Evolutionary conservation across 1,284 basidiomycete species (phyloP).

Genomic region (Phaffia rhodozyma): DNA sequence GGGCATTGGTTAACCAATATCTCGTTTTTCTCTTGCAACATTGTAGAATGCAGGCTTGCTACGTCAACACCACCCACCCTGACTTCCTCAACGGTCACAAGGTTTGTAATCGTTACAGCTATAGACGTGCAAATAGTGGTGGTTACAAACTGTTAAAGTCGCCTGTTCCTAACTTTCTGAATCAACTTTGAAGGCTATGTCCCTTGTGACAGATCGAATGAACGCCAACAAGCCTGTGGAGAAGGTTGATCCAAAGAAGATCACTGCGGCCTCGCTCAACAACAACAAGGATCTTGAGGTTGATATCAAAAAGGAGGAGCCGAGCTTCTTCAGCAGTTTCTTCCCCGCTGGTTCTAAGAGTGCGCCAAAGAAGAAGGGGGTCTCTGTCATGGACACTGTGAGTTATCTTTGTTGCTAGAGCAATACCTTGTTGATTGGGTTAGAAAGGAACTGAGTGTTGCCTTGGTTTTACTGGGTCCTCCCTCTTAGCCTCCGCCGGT

Average conservation of each 20-base stretch:
- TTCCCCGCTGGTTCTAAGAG: conserved; percentile 44
- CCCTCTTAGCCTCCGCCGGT: conserved; percentile 57
- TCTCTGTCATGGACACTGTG: conserved; percentile 67
- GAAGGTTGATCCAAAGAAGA: conserved; percentile 59
- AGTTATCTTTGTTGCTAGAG: conserved; percentile 19
- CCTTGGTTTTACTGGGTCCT: background rate
- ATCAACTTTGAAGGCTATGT: conserved; percentile 55
- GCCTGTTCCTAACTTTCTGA: background rate
- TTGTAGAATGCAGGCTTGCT: conserved; percentile 83
- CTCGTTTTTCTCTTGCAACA: background rate
- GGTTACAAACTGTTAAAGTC: background rate
- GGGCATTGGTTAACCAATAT: conserved; percentile 7
- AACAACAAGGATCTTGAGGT: conserved; percentile 90
- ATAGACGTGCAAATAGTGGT: background rate
- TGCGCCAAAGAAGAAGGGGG: conserved; percentile 61
- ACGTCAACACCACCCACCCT: conserved; percentile 97
- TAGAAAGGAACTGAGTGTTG: background rate
- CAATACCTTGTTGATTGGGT: conserved; percentile 12
- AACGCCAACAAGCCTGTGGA: conserved; percentile 60
- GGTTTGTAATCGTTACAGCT: conserved; percentile 30
- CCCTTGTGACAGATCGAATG: conserved; percentile 73
- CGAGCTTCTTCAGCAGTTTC: conserved; percentile 93
- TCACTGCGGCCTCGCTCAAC: conserved; percentile 53
- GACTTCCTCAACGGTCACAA: conserved; percentile 96
- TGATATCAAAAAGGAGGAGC: conserved; percentile 73